These are phyloP conservation scores for Globisporangium parvum DNA, from an alignment of 352 stramenopile genomes.

Conservation along the genomic window DNA sequence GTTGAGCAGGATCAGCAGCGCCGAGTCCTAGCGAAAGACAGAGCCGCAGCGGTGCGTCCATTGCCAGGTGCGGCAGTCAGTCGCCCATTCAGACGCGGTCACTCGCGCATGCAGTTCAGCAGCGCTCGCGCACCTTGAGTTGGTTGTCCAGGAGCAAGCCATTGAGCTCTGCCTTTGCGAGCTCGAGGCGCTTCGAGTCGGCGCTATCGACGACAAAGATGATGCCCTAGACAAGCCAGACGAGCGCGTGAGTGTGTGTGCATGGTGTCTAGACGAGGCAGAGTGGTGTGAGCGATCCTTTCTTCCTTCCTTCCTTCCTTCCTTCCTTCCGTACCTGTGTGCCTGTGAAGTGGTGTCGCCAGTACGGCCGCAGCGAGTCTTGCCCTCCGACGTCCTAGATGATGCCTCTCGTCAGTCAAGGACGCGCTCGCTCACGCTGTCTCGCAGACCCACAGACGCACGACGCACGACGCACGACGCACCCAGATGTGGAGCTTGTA, in stretches of 20 bases:
- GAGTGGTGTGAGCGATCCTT: not conserved
- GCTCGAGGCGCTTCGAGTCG: constrained; percentile 51
- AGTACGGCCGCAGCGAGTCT: constrained; percentile 74
- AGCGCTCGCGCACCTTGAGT: constrained; percentile 32
- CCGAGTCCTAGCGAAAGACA: constrained; percentile 28
- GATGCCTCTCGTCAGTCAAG: no score
- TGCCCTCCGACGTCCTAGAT: constrained; percentile 75
- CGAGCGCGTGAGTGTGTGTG: no score
- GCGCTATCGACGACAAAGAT: constrained; percentile 83
- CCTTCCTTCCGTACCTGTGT: constrained; percentile 55
- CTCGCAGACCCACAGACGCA: not conserved
- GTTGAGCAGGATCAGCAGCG: constrained; percentile 69
- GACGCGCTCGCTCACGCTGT: no score
- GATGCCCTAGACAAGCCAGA: constrained; percentile 37
- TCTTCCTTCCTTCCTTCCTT: no score
- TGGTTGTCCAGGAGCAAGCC: constrained; percentile 65
- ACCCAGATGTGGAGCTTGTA: constrained; percentile 84
- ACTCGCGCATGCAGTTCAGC: not conserved
- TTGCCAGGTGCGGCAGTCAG: not conserved
- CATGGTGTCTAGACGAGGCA: no score
- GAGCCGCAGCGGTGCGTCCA: not conserved
- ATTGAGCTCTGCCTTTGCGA: constrained; percentile 67
- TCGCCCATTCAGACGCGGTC: not conserved
- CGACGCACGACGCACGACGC: not conserved
- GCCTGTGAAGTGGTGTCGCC: constrained; percentile 80